Percentiles rank a stretch among this genome's conserved stretches.
phyloP scores from a whole-genome alignment of 2,329 filamentous ascomycete species.

The Microdochium paspali region DNA sequence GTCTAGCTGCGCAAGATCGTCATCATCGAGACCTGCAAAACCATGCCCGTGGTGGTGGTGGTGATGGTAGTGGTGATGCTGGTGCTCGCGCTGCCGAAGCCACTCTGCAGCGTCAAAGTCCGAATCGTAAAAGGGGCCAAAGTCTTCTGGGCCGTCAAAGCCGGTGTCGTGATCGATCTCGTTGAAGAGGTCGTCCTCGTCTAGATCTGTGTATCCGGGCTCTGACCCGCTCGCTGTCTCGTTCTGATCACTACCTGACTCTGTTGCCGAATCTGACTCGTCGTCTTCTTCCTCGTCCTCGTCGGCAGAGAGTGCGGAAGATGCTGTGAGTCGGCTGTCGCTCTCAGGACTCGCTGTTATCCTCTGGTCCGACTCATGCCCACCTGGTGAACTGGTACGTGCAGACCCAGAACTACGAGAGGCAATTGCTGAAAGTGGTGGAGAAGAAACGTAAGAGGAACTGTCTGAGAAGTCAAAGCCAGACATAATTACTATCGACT shows the following conservation, averaged over 20 bases:
- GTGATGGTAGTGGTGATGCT: slow-evolving; percentile 4
- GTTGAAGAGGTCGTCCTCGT: slow-evolving; percentile 1
- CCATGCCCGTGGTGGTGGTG: slow-evolving; percentile 1
- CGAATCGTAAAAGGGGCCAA: slow-evolving; percentile 1
- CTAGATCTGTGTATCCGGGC: background rate
- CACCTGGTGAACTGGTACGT: background rate
- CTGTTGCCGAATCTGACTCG: background rate
- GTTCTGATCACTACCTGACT: background rate
- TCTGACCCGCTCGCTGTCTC: background rate
- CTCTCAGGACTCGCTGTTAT: background rate
- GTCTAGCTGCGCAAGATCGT: background rate
- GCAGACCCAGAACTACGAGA: too few species aligned
- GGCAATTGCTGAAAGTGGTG: too few species aligned
- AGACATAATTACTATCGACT: background rate
- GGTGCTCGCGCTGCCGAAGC: slow-evolving; percentile 3
- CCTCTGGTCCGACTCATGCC: slow-evolving; percentile 2
- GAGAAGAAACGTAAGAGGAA: background rate
- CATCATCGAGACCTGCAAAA: background rate
- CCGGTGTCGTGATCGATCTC: slow-evolving; percentile 1
- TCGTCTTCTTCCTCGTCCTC: slow-evolving; percentile 2
- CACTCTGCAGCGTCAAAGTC: slow-evolving; percentile 1
- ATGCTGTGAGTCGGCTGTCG: too few species aligned
- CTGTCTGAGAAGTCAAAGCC: background rate
- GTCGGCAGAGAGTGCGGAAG: too few species aligned
- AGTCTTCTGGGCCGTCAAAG: background rate